These are phyloP conservation scores for Wickerhamomyces rabaulensis DNA, from an alignment of 805 yeast species.

Conservation along the genomic window DNA sequence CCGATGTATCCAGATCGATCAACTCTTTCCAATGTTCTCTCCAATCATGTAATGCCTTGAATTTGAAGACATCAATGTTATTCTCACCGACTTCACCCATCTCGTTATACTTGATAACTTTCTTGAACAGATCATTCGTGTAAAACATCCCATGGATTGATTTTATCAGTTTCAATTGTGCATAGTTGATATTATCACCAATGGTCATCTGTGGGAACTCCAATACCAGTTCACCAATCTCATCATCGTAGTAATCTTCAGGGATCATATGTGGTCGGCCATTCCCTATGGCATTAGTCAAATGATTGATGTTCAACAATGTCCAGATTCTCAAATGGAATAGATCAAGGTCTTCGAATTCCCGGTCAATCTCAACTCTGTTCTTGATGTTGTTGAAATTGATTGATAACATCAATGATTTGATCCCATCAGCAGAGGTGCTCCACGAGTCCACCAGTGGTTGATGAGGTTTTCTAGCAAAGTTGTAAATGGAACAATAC, in stretches of 20 bases:
- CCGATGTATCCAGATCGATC: slow-evolving; percentile 43
- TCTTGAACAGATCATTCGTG: slow-evolving; percentile 16
- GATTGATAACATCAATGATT: slow-evolving; percentile 41
- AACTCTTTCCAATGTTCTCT: slow-evolving; percentile 38
- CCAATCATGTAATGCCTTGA: slow-evolving; percentile 35
- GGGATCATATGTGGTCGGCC: slow-evolving; percentile 42
- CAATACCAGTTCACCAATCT: slow-evolving; percentile 36
- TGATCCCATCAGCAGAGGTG: slow-evolving; percentile 46
- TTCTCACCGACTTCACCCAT: slow-evolving; percentile 9
- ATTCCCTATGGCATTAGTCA: slow-evolving; percentile 44
- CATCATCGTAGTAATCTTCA: slow-evolving; percentile 30
- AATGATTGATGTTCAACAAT: slow-evolving; percentile 45
- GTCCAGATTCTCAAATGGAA: slow-evolving; percentile 52
- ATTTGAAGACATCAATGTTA: slow-evolving; percentile 10
- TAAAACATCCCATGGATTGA: slow-evolving; percentile 22
- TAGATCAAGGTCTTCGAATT: slow-evolving; percentile 34
- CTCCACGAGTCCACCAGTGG: slow-evolving; percentile 48
- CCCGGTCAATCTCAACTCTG: slow-evolving; percentile 24
- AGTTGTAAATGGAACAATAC: slow-evolving; percentile 48
- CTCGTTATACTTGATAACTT: slow-evolving; percentile 18
- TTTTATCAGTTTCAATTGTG: slow-evolving; percentile 39
- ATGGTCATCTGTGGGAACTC: slow-evolving; percentile 44
- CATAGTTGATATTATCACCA: slow-evolving; percentile 51
- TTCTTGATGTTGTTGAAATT: slow-evolving; percentile 38
- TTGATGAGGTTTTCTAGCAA: slow-evolving; percentile 50